A percentile compares a stretch with the other conserved stretches of the same genome.
Conservation (phyloP, 2,329 filamentous ascomycete genomes). For the Fusarium citri region DNA sequence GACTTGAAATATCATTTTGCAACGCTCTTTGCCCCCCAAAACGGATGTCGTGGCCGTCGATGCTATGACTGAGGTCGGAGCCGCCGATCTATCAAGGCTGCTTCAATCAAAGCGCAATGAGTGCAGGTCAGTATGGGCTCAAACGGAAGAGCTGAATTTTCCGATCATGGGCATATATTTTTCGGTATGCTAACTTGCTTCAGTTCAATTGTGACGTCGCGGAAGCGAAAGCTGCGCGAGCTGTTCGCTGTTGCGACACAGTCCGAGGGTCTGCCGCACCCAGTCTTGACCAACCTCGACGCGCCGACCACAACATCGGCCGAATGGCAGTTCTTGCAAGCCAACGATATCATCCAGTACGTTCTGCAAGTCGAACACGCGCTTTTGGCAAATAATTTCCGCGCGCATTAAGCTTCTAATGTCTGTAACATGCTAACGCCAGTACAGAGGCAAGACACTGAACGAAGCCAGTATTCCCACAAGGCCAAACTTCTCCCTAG, state of each 20-base stretch:
- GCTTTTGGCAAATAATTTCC: conserved; percentile 25
- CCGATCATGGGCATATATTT: conserved; percentile 60
- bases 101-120: conserved; percentile 73
- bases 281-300: conserved; percentile 68
- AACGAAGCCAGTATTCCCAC: conserved; percentile 66
- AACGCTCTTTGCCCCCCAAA: conserved; percentile 71
- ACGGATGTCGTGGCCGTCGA: conserved; percentile 76
- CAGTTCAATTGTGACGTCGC: conserved; percentile 81
- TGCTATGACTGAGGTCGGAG: conserved; percentile 79
- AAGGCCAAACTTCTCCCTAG: conserved; percentile 59
- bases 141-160: conserved; percentile 61
- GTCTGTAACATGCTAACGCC: conserved; percentile 40
- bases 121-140: conserved; percentile 65
- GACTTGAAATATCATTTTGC: conserved; percentile 39
- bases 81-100: conserved; percentile 73
- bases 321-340: conserved; percentile 68
- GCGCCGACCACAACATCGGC: conserved; percentile 63
- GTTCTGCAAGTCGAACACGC: conserved; percentile 49
- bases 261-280: conserved; percentile 69
- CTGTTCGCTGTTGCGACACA: conserved; percentile 84
- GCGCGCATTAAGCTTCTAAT: conserved; percentile 33
- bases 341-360: conserved; percentile 70
- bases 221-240: conserved; percentile 91
- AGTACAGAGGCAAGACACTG: conserved; percentile 56
- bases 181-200: conserved; percentile 57